These are phyloP conservation scores for Debaryomyces maramus DNA, from an alignment of 805 yeast genomes.

Conservation along the genomic window DNA sequence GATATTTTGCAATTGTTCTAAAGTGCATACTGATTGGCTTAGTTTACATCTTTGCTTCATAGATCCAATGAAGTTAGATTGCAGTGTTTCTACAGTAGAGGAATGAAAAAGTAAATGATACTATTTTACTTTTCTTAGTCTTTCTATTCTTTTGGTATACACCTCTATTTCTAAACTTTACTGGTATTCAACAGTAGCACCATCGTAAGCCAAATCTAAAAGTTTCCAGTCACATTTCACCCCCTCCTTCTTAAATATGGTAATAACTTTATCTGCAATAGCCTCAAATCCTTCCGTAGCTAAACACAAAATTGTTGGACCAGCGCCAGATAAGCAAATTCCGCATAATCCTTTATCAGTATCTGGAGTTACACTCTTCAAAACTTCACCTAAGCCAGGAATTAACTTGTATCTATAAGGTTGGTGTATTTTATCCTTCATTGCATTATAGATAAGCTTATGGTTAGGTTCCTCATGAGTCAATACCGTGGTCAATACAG, in stretches of 20 bases:
- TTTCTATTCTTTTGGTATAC: too few species aligned
- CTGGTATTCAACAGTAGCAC: conserved; percentile 56
- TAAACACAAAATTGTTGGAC: conserved; percentile 92
- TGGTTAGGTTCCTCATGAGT: conserved; percentile 83
- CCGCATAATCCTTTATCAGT: conserved; percentile 86
- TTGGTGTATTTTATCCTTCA: conserved; percentile 96
- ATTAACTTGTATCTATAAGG: conserved; percentile 92
- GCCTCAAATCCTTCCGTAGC: conserved; percentile 86
- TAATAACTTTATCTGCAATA: conserved; percentile 75
- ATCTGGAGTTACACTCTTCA: conserved; percentile 76
- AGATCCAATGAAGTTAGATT: too few species aligned
- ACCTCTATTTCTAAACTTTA: too few species aligned
- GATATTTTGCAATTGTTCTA: too few species aligned
- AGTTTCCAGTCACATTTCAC: conserved; percentile 82
- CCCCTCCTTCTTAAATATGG: conserved; percentile 61
- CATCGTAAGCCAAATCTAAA: conserved; percentile 83
- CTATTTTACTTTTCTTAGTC: too few species aligned
- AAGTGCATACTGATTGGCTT: too few species aligned
- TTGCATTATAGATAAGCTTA: conserved; percentile 82
- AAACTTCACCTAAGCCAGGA: conserved; percentile 85
- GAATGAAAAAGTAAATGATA: too few species aligned
- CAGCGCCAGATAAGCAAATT: conserved; percentile 95
- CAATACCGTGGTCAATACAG: conserved; percentile 88
- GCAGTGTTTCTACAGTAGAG: too few species aligned
- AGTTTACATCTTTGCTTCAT: too few species aligned